Percentiles rank a stretch among this genome's conserved stretches.
phyloP scores from a whole-genome alignment of 2,329 filamentous ascomycete genomes.

The Byssochlamys sp. region DNA sequence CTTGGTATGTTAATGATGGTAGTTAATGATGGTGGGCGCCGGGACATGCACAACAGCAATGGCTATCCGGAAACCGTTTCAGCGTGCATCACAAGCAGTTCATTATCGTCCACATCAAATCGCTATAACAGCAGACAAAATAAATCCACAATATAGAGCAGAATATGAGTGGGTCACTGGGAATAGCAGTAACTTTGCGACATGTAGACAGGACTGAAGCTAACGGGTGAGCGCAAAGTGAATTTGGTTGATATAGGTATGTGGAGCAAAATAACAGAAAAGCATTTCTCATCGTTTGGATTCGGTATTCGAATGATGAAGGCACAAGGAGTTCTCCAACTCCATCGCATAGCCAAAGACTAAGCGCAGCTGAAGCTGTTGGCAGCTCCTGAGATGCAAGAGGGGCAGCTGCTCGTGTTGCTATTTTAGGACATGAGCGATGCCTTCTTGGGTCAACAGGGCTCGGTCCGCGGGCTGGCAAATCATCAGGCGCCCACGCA shows the following conservation, averaged over 20 bases:
- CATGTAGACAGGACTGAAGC: background rate
- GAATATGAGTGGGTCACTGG: background rate
- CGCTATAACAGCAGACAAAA: background rate
- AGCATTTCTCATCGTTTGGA: no score
- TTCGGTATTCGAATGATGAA: no score
- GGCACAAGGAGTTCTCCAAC: no score
- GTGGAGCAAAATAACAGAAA: background rate
- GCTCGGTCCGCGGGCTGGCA: background rate
- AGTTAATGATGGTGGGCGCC: no score
- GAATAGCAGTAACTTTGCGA: background rate
- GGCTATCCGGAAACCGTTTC: background rate
- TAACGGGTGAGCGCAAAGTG: background rate
- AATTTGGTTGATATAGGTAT: background rate
- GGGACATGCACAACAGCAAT: background rate
- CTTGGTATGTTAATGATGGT: background rate
- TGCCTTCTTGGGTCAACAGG: slow-evolving; percentile 12
- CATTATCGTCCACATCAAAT: background rate
- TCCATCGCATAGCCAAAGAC: no score
- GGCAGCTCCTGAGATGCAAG: background rate
- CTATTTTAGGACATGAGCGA: background rate
- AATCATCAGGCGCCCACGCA: no score
- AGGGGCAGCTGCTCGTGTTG: slow-evolving; percentile 7
- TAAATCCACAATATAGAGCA: background rate
- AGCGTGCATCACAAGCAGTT: background rate
- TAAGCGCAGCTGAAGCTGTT: background rate